Evolutionary conservation across 1,284 basidiomycete genomes (phyloP), one percentile per base, ranked within the genome.

Genomic region (Ceratobasidium sp.): DNA sequence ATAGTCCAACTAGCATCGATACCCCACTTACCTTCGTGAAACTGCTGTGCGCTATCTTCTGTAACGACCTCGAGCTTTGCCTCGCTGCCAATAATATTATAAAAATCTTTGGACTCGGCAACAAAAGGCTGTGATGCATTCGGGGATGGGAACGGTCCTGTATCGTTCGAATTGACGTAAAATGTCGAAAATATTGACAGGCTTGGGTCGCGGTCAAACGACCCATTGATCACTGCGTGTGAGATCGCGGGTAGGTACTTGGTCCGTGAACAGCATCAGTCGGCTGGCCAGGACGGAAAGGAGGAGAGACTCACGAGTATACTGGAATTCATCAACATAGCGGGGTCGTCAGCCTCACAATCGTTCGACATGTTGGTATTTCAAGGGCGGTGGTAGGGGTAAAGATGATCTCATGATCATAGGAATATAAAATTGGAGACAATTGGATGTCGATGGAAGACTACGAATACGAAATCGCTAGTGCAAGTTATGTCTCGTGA

Each of bases 1-100:
- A 10, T 52, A 22, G 15, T 10, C 35, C 15, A 38, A 31, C 17
- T 32, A 38, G n/a, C 20, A 20, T 3, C 2, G 29, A 27, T 17
- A 43, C 13, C 27, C 60, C n/a, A 45, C 60, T 34, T 10, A 64
- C 60, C 60, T 52, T 64, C 60, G n/a, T 64, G 60, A 31, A 64
- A 64, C 29, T 50, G 31, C 4, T 8, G 34, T 12, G 31, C 38
- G 17, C 29, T 25, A 2, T 27, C 60, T 40, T 52, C 13, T 15
- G 60, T 47, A 29, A 64, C 60, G 13, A 64, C 45, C n/a, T 35
- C 32, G 20, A 64, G 60, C 34, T 13, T 50, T 40, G 60, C 32
- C 13, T 52, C 42, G 6, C 10, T 10, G 7, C 60, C 60, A 25
- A 64, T 12, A 50, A 64, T 45, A 17, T 64, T 35, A 12, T 64